Evolutionary conservation across 495 filamentous ascomycete genomes (phyloP).

Genomic region (Xylaria grammica): DNA sequence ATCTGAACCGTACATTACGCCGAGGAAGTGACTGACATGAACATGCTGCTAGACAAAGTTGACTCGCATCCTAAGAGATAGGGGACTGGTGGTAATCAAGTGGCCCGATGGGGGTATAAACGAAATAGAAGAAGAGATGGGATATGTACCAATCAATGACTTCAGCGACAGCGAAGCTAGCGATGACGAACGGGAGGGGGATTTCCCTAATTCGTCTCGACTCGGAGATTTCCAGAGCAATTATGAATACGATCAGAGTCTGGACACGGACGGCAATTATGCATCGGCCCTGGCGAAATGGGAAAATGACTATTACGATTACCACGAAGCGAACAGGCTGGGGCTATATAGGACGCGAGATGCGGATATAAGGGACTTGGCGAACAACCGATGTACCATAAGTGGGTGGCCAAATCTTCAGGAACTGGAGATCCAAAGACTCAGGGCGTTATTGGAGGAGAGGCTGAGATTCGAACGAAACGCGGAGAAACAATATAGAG

Average conservation of each 20-base stretch:
- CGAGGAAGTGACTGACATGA: neutral
- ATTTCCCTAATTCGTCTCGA: neutral
- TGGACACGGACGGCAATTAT: neutral
- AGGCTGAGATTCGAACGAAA: neutral
- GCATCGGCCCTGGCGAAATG: neutral
- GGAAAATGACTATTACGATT: neutral
- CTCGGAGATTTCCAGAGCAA: neutral
- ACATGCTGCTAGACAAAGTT: conserved; percentile 1
- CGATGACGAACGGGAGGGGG: conserved; percentile 6
- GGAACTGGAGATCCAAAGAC: neutral
- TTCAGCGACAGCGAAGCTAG: conserved; percentile 13
- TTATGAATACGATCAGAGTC: neutral
- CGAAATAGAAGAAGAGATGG: neutral
- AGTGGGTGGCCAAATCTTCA: neutral
- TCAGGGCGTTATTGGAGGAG: neutral
- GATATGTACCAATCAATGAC: neutral
- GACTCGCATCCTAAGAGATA: conserved; percentile 9
- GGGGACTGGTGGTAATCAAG: conserved; percentile 4
- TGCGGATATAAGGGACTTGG: neutral
- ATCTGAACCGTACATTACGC: neutral
- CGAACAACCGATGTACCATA: neutral
- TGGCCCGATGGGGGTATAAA: neutral
- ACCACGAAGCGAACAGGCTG: neutral
- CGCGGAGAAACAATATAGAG: conserved; percentile 1
- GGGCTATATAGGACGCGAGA: neutral